Base-by-base conservation (phyloP, 1,284 basidiomycete species). In the Xanthoconium separans region DNA sequence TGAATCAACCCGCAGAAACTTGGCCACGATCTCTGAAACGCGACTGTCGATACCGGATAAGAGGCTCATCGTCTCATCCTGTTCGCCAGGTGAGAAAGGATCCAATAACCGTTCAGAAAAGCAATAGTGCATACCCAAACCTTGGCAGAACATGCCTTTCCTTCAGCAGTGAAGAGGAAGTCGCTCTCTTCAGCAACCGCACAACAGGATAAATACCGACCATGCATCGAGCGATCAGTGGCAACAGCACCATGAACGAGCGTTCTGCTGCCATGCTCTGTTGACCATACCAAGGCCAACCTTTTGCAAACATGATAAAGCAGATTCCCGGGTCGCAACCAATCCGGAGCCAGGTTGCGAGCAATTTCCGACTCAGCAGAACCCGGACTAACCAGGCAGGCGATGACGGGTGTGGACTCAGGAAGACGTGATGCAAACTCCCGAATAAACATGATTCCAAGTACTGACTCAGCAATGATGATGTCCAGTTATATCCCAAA, bases 21-120 rank as follows among this genome's bases (percentile, higher is more conserved):
- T 54, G n/a, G 11, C 33, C 12, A 65, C 45, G 27, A 68, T 63
- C 8, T 53, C 60, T 9, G 52, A 33, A 29, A 65, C 54, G 18
- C 65, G 48, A 10, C 13, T 29, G 20, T 69, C 66, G 22, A 67
- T 55, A 37, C 61, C 56, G 16, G 57, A 56, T 37, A 75, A 61
- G 18, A 71, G 58, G 0, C 65, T 58, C 12, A 73, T 60, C 5
- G 67, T 65, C 44, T 75, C 70, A 13, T 61, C 56, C 73, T 74
- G 34, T 44, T 11, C 18, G 12, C 42, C 34, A 37, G 13, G 42
- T 50, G n/a, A 41, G 55, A 45, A 30, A 44, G 22, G 16, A 16
- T 16, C 6, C 27, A 2, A 27, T 5, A 27, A 27, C 27, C 27
- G 6, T 27, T 27, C 27, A 27, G 27, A 15, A 15, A 15, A 4